Percentiles rank a stretch among this genome's conserved stretches.
phyloP scores from a whole-genome alignment of 345 rosid genomes.

The Anastatica hierochuntica region DNA sequence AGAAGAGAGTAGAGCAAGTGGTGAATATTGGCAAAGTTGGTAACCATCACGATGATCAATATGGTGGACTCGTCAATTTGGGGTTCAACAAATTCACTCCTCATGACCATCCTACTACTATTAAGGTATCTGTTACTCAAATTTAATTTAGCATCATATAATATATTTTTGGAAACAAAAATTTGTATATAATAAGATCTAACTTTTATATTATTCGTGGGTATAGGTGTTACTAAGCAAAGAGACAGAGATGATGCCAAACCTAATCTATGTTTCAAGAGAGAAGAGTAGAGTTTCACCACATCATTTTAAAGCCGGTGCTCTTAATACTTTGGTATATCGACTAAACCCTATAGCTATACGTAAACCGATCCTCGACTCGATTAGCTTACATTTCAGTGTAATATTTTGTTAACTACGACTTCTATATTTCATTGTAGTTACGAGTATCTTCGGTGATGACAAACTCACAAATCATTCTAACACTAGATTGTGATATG shows the following conservation, averaged over 20 bases:
- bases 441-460: conserved; percentile 59
- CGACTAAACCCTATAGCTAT: not conserved
- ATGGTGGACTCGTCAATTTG: too few species aligned
- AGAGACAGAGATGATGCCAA: conserved; percentile 42
- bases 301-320: conserved; percentile 79
- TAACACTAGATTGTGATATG: conserved; percentile 80
- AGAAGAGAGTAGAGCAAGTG: conserved; percentile 35
- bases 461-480: conserved; percentile 58
- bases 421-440: too few species aligned
- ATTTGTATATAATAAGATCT: too few species aligned
- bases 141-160: too few species aligned
- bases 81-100: conserved; percentile 42
- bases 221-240: conserved; percentile 44
- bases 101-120: conserved; percentile 54
- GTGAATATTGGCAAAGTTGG: conserved; percentile 38
- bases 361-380: not conserved
- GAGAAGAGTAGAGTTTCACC: conserved; percentile 40
- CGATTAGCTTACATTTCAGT: not conserved
- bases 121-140: conserved; percentile 29
- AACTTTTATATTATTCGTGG: too few species aligned
- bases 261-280: conserved; percentile 55
- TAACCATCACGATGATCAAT: too few species aligned
- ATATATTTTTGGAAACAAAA: too few species aligned
- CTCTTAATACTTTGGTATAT: conserved; percentile 61
- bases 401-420: too few species aligned